Base-by-base conservation (phyloP, 331 rosid genomes). In the Telfairia occidentalis region DNA sequence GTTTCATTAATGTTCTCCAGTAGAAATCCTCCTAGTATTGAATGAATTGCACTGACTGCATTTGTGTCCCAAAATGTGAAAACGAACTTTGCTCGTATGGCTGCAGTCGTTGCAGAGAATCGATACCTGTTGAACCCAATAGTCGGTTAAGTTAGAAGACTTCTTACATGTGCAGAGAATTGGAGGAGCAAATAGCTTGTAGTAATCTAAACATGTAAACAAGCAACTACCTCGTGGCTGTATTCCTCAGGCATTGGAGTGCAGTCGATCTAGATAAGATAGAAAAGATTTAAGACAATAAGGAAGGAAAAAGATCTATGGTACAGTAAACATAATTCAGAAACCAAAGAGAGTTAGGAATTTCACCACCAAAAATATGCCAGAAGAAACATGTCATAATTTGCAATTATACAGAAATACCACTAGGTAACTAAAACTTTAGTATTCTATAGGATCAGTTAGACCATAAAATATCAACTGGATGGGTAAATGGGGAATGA, bases 51-150 rank as follows among this genome's bases (percentile, higher is more conserved):
- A 90, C 4, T 82, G 79, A 54, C 72, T 74, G 84, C 97, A 89
- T 78, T 85, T 83, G 79, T 80, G 88, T 49, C 97, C 92, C 35
- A 85, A 71, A 77, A 89, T 79, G 86, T 84, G 95, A 76, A 84
- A 89, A 71, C 79, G 67, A 37, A 73, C 89, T 12, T 29, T 30
- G 83, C 87, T 71, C 10, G 82, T 79, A 43, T 69, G 76, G 83
- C 82, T 84, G 60, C 90, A 90, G 35, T 90, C 95, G 77, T 90
- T 90, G 87, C 94, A 90, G 54, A 87, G 86, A 74, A 89, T 87
- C 13, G 90, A 75, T 67, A 90, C 90, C 96, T 90, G 88, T 18
- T 46, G 76, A 38, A 73, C 24, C 73, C 61, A 13, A 64, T 70
- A 63, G 66, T 52, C 32, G 59, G 42, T 32, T 59, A 78, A 26